Evolutionary conservation across 2,329 filamentous ascomycete genomes (phyloP).

Genomic region (Pseudogymnoascus sp.): DNA sequence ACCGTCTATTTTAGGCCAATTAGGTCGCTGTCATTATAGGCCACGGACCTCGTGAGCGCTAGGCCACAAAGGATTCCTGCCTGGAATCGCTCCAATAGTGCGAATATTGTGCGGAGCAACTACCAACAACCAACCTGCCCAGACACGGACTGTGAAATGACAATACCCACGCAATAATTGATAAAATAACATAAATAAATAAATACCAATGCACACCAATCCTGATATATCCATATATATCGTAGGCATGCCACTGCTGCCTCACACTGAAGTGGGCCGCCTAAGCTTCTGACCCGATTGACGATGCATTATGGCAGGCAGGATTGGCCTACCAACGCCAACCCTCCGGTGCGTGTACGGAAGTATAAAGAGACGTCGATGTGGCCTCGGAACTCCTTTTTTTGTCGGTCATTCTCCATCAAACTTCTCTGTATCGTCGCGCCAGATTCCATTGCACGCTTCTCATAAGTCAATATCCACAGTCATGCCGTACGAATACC

Average conservation of each 20-base stretch:
- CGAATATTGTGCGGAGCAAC: neutral
- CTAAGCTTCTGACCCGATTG: neutral
- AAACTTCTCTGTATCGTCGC: neutral
- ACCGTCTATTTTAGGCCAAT: neutral
- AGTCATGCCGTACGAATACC: slow-evolving; percentile 7
- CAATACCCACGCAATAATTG: neutral
- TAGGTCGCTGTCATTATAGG: neutral
- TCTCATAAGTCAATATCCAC: neutral
- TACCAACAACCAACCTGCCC: neutral
- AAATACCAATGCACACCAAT: neutral
- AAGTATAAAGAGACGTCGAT: slow-evolving; percentile 9
- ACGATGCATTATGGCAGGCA: neutral
- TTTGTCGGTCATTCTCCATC: neutral
- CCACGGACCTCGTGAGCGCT: neutral
- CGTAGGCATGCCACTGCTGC: slow-evolving; percentile 6
- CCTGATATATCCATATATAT: neutral
- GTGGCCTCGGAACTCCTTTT: neutral
- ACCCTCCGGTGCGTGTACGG: neutral
- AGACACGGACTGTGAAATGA: neutral
- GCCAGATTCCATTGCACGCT: neutral
- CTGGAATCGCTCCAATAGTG: neutral
- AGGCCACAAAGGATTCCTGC: neutral
- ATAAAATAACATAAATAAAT: neutral
- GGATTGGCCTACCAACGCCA: neutral
- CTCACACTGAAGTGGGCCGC: neutral